Conservation (phyloP, 2,329 filamentous ascomycete genomes). For the Laburnicola sp. region DNA sequence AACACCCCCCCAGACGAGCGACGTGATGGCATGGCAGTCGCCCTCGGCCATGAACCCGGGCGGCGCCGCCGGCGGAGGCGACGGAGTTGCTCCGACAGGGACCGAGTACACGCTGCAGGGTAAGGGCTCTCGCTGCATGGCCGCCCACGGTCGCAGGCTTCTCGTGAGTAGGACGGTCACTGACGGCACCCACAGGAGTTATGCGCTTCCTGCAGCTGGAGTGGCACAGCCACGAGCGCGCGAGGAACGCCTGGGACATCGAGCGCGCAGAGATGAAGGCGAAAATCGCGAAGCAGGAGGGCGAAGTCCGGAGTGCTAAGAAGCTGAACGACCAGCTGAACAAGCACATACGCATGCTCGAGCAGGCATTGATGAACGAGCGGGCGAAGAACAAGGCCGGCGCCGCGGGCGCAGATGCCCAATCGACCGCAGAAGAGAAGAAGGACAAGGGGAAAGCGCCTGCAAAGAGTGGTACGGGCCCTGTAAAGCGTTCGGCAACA, state of each 20-base stretch:
- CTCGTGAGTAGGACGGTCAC: slow-evolving; percentile 8
- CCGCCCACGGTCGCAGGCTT: background rate
- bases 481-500: slow-evolving; percentile 32
- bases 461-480: slow-evolving; percentile 29
- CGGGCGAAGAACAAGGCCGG: slow-evolving; percentile 66
- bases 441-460: slow-evolving; percentile 38
- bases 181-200: slow-evolving; percentile 64
- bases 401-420: slow-evolving; percentile 55
- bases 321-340: slow-evolving; percentile 85
- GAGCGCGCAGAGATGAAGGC: slow-evolving; percentile 99
- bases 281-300: slow-evolving; percentile 91
- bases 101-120: slow-evolving; percentile 75
- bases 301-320: slow-evolving; percentile 82
- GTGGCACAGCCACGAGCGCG: slow-evolving; percentile 98
- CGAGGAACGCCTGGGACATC: slow-evolving; percentile 98
- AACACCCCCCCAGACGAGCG: slow-evolving; percentile 22
- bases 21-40: slow-evolving; percentile 71
- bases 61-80: slow-evolving; percentile 54
- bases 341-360: slow-evolving; percentile 87
- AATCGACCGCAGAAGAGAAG: slow-evolving; percentile 49
- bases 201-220: slow-evolving; percentile 99
- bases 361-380: slow-evolving; percentile 84
- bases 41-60: slow-evolving; percentile 64
- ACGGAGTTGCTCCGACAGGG: slow-evolving; percentile 58
- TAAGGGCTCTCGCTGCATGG: slow-evolving; percentile 42